Evolutionary conservation across 1,284 basidiomycete genomes (phyloP).

Genomic region (Naganishia liquefaciens): DNA sequence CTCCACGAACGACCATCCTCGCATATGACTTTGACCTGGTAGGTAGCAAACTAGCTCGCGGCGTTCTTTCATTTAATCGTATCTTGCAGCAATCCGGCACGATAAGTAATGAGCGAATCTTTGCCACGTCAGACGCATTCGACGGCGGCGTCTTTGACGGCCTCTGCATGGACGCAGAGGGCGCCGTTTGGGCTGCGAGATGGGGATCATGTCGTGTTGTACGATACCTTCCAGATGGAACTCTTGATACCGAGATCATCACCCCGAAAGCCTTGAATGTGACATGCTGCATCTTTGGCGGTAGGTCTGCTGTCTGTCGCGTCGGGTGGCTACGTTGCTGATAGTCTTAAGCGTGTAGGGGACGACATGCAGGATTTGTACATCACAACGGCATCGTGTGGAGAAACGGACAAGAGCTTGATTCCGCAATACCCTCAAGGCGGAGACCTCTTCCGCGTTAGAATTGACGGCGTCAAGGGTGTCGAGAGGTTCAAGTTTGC

Average conservation of each 20-base stretch:
- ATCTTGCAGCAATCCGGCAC: slow-evolving; percentile 35
- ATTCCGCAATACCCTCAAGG: slow-evolving; percentile 34
- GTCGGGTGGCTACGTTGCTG: background rate
- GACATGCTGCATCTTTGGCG: slow-evolving; percentile 42
- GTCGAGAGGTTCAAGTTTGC: slow-evolving; percentile 38
- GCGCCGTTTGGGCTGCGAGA: slow-evolving; percentile 51
- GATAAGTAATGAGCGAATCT: slow-evolving; percentile 38
- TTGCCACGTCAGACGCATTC: slow-evolving; percentile 38
- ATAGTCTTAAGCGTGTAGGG: slow-evolving; percentile 25
- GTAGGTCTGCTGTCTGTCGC: slow-evolving; percentile 22
- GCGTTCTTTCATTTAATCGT: background rate
- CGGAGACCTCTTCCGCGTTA: slow-evolving; percentile 38
- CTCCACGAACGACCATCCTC: slow-evolving; percentile 39
- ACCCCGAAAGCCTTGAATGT: slow-evolving; percentile 38
- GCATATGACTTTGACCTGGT: slow-evolving; percentile 45
- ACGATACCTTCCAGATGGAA: slow-evolving; percentile 45
- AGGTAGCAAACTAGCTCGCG: background rate
- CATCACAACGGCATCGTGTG: slow-evolving; percentile 38
- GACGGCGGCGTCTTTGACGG: slow-evolving; percentile 49
- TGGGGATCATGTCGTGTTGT: slow-evolving; percentile 50
- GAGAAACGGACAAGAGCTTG: slow-evolving; percentile 30
- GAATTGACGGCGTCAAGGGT: slow-evolving; percentile 37
- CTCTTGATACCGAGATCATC: slow-evolving; percentile 36
- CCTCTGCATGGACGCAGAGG: slow-evolving; percentile 47
- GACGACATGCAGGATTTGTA: slow-evolving; percentile 39